These are phyloP conservation scores for Metarhizium robertsii DNA, from an alignment of 2,329 filamentous ascomycete genomes.

Conservation along the genomic window DNA sequence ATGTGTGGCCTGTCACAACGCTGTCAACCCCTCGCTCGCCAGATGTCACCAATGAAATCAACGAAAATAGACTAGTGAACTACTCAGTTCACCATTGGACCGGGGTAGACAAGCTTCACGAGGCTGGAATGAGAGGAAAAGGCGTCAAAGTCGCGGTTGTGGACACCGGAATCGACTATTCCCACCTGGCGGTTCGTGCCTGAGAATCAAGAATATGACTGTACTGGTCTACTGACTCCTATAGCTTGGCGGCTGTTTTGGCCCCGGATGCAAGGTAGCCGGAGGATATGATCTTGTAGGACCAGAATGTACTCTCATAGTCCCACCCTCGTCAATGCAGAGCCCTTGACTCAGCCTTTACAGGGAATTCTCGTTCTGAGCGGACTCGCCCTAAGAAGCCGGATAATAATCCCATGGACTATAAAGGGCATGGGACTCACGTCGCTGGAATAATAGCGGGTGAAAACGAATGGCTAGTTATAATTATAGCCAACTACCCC, in stretches of 20 bases:
- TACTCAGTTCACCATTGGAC: slow-evolving; percentile 19
- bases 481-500: background rate
- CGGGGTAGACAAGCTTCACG: slow-evolving; percentile 28
- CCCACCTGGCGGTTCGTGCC: slow-evolving; percentile 23
- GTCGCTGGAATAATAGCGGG: slow-evolving; percentile 41
- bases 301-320: slow-evolving; percentile 16
- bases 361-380: slow-evolving; percentile 5
- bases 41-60: background rate
- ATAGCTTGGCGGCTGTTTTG: slow-evolving; percentile 30
- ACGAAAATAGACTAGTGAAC: slow-evolving; percentile 25
- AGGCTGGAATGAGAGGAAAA: slow-evolving; percentile 25
- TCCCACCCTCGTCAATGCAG: background rate
- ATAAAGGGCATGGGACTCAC: slow-evolving; percentile 12
- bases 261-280: slow-evolving; percentile 26
- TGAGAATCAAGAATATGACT: background rate
- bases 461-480: slow-evolving; percentile 23
- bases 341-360: background rate
- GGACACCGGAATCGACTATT: slow-evolving; percentile 31
- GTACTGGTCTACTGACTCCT: slow-evolving; percentile 1
- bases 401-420: slow-evolving; percentile 17
- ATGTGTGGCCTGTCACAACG: slow-evolving; percentile 26
- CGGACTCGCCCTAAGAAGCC: slow-evolving; percentile 18
- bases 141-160: slow-evolving; percentile 29
- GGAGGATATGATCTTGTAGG: slow-evolving; percentile 30
- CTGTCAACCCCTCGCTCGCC: slow-evolving; percentile 9